Evolutionary conservation across 345 rosid genomes (phyloP), one percentile per base, ranked within the genome.

Genomic region (Heritiera littoralis): DNA sequence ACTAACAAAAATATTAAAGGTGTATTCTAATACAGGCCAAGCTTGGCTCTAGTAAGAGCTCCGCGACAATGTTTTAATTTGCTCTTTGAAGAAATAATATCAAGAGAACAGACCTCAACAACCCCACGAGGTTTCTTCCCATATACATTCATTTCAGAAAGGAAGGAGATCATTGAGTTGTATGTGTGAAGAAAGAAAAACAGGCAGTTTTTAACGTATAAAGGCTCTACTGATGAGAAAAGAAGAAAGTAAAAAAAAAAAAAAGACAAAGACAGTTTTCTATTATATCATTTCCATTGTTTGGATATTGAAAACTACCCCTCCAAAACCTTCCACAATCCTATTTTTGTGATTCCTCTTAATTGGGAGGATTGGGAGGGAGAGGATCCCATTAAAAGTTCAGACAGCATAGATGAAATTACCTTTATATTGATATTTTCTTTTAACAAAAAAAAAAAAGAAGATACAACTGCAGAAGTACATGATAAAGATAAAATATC

Each of bases 11-110:
- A 10, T 0, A 10, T 28, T 30, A 10, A 70, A 40, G 41, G 49
- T 48, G 54, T 70, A 70, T 5, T 48, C 40, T 69, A 69, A 70
- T 43, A 70, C 17, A 49, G 74, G 43, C 43, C 43, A 40, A 23
- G 28, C 28, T 23, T 23, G 28, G 28, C 28, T 23, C 28, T 23
- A 23, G 28, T 23, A 23, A 23, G 28, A 23, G 28, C 28, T 23
- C 28, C 28, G 0, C 28, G 28, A 23, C 28, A 23, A 23, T 23
- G 28, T 23, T 23, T 23, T 23, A 23, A 23, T 23, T 23, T 23
- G 28, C 28, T 23, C 28, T 23, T 23, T 23, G 28, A 23, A 23
- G 28, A 23, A 23, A 23, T 23, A 23, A 23, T 23, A 23, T 23
- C 28, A 23, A 23, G 28, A 23, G 28, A 23, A 23, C 28, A 23